A percentile compares a stretch with the other conserved stretches of the same genome.
Evolutionary conservation across 495 filamentous ascomycete species (phyloP).

Genomic region (Penicillium turbatum): DNA sequence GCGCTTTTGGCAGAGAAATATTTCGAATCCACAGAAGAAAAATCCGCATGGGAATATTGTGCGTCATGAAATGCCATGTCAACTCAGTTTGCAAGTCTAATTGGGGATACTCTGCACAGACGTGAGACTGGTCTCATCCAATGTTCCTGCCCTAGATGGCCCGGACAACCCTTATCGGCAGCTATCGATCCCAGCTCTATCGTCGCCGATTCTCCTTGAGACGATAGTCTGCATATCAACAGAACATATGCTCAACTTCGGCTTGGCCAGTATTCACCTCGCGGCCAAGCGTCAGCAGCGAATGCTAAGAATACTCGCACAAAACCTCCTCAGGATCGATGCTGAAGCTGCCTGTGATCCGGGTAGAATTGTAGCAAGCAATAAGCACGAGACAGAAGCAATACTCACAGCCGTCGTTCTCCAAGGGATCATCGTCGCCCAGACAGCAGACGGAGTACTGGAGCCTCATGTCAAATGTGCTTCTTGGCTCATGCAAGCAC

Average conservation of each 20-base stretch:
- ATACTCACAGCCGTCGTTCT: constrained; percentile 24
- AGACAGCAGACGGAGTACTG: constrained; percentile 24
- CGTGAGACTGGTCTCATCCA: constrained; percentile 26
- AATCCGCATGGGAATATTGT: constrained; percentile 29
- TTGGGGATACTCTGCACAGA: constrained; percentile 5
- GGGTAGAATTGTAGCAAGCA: not conserved
- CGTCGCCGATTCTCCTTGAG: constrained; percentile 23
- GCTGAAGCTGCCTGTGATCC: not conserved
- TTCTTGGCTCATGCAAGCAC: constrained; percentile 24
- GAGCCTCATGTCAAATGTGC: constrained; percentile 29
- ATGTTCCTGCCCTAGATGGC: constrained; percentile 26
- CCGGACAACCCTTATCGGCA: constrained; percentile 30
- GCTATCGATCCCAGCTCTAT: constrained; percentile 23
- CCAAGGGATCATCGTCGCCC: constrained; percentile 26
- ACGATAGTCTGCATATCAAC: constrained; percentile 29
- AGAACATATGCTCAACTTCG: constrained; percentile 32
- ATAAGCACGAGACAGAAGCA: constrained; percentile 17
- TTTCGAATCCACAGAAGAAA: constrained; percentile 22
- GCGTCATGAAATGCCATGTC: not conserved
- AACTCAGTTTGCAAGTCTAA: not conserved
- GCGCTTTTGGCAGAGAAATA: not conserved
- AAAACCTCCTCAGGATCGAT: constrained; percentile 17
- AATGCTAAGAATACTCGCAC: constrained; percentile 24
- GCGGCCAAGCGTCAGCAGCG: constrained; percentile 25
- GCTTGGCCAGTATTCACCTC: constrained; percentile 19